Conservation (phyloP, 306 rosid species). For the Glycine latifolia region DNA sequence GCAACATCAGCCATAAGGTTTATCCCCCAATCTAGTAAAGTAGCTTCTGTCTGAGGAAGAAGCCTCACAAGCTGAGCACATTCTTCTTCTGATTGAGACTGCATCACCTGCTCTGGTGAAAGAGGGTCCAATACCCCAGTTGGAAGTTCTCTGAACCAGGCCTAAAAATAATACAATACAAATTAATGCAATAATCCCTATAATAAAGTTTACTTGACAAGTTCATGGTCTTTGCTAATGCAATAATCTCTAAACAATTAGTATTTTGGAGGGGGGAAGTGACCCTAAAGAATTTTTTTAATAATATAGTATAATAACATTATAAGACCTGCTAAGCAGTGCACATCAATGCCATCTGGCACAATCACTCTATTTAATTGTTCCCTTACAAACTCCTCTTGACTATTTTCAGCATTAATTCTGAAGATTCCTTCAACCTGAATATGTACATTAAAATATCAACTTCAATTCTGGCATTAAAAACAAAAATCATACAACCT, state of each 20-base stretch:
- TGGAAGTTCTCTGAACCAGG: slow-evolving; percentile 91
- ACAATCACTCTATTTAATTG: background rate
- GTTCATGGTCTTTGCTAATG: background rate
- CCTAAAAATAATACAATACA: slow-evolving; percentile 54
- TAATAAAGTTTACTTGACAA: background rate
- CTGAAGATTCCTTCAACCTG: slow-evolving; percentile 90
- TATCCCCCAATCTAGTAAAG: slow-evolving; percentile 79
- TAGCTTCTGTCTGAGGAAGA: slow-evolving; percentile 78
- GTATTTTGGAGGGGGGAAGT: background rate
- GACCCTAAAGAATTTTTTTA: background rate
- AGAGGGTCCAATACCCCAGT: slow-evolving; percentile 76
- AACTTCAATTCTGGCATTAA: slow-evolving; percentile 26
- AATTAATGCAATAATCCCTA: slow-evolving; percentile 16
- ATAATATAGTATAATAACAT: slow-evolving; percentile 51
- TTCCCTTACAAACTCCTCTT: slow-evolving; percentile 75
- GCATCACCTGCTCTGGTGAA: slow-evolving; percentile 83
- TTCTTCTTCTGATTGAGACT: slow-evolving; percentile 75
- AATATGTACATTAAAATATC: slow-evolving; percentile 38
- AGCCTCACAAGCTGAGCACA: slow-evolving; percentile 68
- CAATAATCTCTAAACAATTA: background rate
- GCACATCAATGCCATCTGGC: slow-evolving; percentile 6
- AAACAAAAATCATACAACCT: too few relatives aligned
- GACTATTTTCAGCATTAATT: slow-evolving; percentile 82
- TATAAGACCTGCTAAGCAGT: slow-evolving; percentile 24
- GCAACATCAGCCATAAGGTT: slow-evolving; percentile 90